Evolutionary conservation across 805 yeast species (phyloP).

Genomic region (Millerozyma miso): DNA sequence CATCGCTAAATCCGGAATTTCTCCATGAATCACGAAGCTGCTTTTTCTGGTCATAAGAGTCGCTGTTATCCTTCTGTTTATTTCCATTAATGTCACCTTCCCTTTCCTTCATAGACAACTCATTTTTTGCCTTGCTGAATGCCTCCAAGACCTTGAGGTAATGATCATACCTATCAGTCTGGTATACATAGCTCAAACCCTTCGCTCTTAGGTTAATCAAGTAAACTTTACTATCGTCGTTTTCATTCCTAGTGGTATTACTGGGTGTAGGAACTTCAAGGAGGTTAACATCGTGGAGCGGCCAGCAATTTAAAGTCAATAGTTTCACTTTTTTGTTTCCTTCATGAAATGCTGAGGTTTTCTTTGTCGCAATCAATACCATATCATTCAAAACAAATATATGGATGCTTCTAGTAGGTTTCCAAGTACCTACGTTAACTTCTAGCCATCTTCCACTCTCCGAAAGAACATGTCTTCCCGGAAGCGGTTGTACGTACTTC

Average conservation of each 20-base stretch:
- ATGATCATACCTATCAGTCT: conserved; percentile 58
- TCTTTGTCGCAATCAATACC: conserved; percentile 66
- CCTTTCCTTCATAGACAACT: conserved; percentile 32
- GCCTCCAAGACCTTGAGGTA: conserved; percentile 50
- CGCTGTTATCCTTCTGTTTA: conserved; percentile 8
- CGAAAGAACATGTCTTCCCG: conserved; percentile 75
- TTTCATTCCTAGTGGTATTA: conserved; percentile 7
- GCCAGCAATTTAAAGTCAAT: conserved; percentile 77
- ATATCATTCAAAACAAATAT: conserved; percentile 75
- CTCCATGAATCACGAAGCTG: conserved; percentile 42
- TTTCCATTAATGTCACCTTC: conserved; percentile 12
- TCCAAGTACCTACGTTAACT: conserved; percentile 79
- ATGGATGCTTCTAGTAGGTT: conserved; percentile 71
- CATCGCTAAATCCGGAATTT: conserved; percentile 44
- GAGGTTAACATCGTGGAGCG: conserved; percentile 56
- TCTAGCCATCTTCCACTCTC: conserved; percentile 87
- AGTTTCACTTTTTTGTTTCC: conserved; percentile 34
- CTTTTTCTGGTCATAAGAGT: conserved; percentile 31
- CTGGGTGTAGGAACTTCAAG: conserved; percentile 32
- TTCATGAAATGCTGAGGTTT: conserved; percentile 27
- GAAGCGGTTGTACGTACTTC: conserved; percentile 64
- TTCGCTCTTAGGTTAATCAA: conserved; percentile 46
- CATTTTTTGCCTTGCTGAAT: conserved; percentile 59
- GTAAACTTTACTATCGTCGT: conserved; percentile 25
- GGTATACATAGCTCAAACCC: conserved; percentile 50